These are phyloP conservation scores for Cladosporium velox DNA, from an alignment of 2,329 filamentous ascomycete species.

Conservation along the genomic window DNA sequence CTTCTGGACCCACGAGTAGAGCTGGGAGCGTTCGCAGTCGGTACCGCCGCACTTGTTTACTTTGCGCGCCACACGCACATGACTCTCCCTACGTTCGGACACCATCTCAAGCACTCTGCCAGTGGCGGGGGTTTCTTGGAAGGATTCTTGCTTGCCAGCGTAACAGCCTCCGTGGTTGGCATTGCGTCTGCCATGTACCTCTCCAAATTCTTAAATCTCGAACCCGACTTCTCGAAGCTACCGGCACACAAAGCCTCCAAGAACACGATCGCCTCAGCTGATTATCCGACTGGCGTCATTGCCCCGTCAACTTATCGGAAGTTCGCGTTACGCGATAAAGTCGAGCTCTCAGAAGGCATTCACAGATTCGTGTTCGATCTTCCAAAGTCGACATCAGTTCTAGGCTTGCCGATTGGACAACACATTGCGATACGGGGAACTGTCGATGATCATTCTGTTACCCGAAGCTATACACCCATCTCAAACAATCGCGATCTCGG, in stretches of 20 bases:
- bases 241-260: slow-evolving; percentile 43
- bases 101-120: neutral
- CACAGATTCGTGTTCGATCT: slow-evolving; percentile 34
- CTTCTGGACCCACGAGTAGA: slow-evolving; percentile 19
- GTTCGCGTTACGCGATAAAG: slow-evolving; percentile 44
- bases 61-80: slow-evolving; percentile 20
- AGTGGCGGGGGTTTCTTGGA: slow-evolving; percentile 37
- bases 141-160: slow-evolving; percentile 42
- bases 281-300: slow-evolving; percentile 49
- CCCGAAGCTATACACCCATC: slow-evolving; percentile 30
- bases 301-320: slow-evolving; percentile 51
- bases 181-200: slow-evolving; percentile 23
- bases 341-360: slow-evolving; percentile 28
- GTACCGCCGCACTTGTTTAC: slow-evolving; percentile 21
- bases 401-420: slow-evolving; percentile 41
- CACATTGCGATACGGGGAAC: slow-evolving; percentile 37
- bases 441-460: slow-evolving; percentile 27
- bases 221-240: slow-evolving; percentile 22
- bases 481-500: slow-evolving; percentile 44
- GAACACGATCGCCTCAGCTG: slow-evolving; percentile 13
- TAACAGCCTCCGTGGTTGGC: slow-evolving; percentile 22
- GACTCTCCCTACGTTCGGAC: neutral
- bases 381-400: slow-evolving; percentile 29
- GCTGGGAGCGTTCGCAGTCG: slow-evolving; percentile 19
- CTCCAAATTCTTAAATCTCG: slow-evolving; percentile 22